Conservation (phyloP, 1,284 basidiomycete genomes). For the Sporisorium scitamineum region DNA sequence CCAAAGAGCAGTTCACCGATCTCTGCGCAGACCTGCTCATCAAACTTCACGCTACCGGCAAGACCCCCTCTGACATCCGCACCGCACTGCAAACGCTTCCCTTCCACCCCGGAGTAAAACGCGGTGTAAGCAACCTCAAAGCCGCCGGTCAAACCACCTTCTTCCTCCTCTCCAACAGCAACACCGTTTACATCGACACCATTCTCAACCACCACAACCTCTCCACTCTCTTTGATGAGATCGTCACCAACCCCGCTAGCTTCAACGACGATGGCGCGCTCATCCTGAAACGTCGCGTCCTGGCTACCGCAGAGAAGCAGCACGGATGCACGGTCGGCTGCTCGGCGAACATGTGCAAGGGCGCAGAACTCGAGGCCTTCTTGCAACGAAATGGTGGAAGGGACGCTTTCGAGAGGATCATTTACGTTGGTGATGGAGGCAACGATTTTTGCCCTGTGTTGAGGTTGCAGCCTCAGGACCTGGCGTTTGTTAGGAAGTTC, state of each 20-base stretch:
- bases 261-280: slow-evolving; percentile 82
- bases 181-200: slow-evolving; percentile 91
- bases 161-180: slow-evolving; percentile 92
- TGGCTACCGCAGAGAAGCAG: slow-evolving; percentile 76
- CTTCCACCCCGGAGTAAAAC: slow-evolving; percentile 94
- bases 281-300: slow-evolving; percentile 80
- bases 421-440: slow-evolving; percentile 92
- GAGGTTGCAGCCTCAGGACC: slow-evolving; percentile 72
- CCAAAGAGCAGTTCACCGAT: slow-evolving; percentile 90
- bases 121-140: slow-evolving; percentile 84
- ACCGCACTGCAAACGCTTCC: slow-evolving; percentile 83
- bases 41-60: slow-evolving; percentile 61
- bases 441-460: slow-evolving; percentile 96
- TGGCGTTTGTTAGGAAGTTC: slow-evolving; percentile 65
- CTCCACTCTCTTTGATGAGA: slow-evolving; percentile 78
- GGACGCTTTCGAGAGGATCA: slow-evolving; percentile 78
- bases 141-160: slow-evolving; percentile 73
- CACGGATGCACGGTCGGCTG: slow-evolving; percentile 90
- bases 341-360: slow-evolving; percentile 98
- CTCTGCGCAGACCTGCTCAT: slow-evolving; percentile 65
- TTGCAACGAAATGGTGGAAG: slow-evolving; percentile 77
- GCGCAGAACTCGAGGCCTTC: slow-evolving; percentile 88
- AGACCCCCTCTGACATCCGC: slow-evolving; percentile 81
- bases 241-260: slow-evolving; percentile 91
- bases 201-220: slow-evolving; percentile 51